A percentile compares a stretch with the other conserved stretches of the same genome.
These are phyloP conservation scores for Reutealis trisperma DNA, from an alignment of 345 rosid genomes.

Conservation along the genomic window DNA sequence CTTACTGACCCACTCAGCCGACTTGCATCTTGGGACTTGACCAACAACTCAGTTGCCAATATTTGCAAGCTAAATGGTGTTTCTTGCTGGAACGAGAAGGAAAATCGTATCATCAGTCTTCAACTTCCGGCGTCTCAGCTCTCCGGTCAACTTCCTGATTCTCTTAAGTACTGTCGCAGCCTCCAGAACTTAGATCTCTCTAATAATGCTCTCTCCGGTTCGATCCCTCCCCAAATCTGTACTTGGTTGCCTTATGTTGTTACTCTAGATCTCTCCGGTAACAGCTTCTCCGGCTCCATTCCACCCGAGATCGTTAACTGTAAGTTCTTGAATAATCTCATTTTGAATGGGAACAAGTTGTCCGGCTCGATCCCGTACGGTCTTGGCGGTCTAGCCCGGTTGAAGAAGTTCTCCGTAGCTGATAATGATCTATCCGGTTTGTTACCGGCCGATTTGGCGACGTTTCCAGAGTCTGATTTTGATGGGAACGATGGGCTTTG, in stretches of 20 bases:
- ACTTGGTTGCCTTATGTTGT: constrained; percentile 78
- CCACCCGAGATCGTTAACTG: constrained; percentile 69
- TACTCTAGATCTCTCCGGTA: constrained; percentile 66
- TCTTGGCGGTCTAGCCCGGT: constrained; percentile 46
- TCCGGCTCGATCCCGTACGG: constrained; percentile 72
- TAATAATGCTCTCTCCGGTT: constrained; percentile 58
- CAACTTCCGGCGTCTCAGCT: constrained; percentile 59
- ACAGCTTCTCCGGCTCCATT: constrained; percentile 62
- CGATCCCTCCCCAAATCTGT: constrained; percentile 63
- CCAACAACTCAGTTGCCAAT: constrained; percentile 49
- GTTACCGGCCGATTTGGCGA: constrained; percentile 48
- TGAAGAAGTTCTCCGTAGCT: constrained; percentile 64
- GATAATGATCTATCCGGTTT: constrained; percentile 64
- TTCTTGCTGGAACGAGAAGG: constrained; percentile 83
- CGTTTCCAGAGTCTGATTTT: constrained; percentile 38
- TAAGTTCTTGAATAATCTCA: constrained; percentile 53
- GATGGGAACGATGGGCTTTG: constrained; percentile 77
- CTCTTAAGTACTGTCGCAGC: constrained; percentile 65
- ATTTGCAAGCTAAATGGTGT: constrained; percentile 75
- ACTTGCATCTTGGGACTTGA: constrained; percentile 63
- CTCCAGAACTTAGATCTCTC: constrained; percentile 75
- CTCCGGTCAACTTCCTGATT: constrained; percentile 60
- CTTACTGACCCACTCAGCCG: constrained; percentile 51
- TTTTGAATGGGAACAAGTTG: constrained; percentile 54
- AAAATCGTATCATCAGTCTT: constrained; percentile 58